Evolutionary conservation across 2,329 filamentous ascomycete species (phyloP), one percentile per base, ranked within the genome.

Genomic region (Tolypocladium ovalisporum): DNA sequence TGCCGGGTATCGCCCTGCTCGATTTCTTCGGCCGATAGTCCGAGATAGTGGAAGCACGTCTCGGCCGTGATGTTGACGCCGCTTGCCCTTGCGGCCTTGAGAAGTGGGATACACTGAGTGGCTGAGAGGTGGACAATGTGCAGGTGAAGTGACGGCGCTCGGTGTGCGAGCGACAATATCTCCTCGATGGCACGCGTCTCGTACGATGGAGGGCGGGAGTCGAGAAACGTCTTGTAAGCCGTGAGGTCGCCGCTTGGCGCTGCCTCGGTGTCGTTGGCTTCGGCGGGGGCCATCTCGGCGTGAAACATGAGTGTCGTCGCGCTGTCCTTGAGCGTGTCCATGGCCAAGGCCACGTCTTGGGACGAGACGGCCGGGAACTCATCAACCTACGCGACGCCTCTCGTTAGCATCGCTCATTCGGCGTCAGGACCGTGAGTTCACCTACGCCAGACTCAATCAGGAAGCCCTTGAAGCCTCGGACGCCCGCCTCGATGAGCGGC

Each of bases 271-370:
- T 35, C 91, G 63, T 84, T 83, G 54, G 88, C 75, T 63, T 92
- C 88, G 22, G 90, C 89, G n/a, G 93, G 91, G 15, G 95, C 86
- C 91, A 97, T 97, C 73, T 99, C 94, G 57, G 94, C 94, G 69
- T 99, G 94, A 76, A 99, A 99, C 93, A 99, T 97, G 65, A 97
- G 84, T 0, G 91, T 96, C 2, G 94, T 97, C 22, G 90, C 82
- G 56, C 86, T 82, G 64, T 90, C 85, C 60, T 89, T 88, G 60
- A 99, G 82, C 52, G 87, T 89, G 35, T 78, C 77, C 82, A 99
- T 92, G 49, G 89, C 92, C 42, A 88, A 81, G 1, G 82, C 78
- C 58, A 97, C 88, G 70, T 97, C 94, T 17, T 74, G 71, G 1
- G 89, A 80, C 0, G 88, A 88, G n/a, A 97, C 87, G 32, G 91